Percentiles rank a stretch among this genome's conserved stretches.
Evolutionary conservation across 75 land plant genomes (phyloP).

Genomic region (Pseudotsuga menziesii): DNA sequence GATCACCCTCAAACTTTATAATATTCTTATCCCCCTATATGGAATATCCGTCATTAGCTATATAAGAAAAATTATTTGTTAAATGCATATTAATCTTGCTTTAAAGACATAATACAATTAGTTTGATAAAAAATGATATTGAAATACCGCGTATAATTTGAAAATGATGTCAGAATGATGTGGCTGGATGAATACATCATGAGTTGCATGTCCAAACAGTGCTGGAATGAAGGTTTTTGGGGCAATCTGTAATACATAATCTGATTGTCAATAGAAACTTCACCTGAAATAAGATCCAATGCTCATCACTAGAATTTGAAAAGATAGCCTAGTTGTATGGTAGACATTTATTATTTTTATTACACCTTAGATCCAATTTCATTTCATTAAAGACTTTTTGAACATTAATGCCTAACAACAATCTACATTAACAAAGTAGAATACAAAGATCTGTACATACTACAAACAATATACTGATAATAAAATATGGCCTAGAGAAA

Average conservation of each 20-base stretch:
- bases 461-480: not conserved
- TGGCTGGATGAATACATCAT: conserved; percentile 69
- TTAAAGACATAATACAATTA: not conserved
- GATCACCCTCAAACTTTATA: conserved; percentile 95
- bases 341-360: too few relatives aligned
- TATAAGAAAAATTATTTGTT: not conserved
- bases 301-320: not conserved
- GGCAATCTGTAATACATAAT: conserved; percentile 44
- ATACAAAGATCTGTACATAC: too few relatives aligned
- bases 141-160: conserved; percentile 58
- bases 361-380: too few relatives aligned
- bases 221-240: conserved; percentile 80
- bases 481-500: not conserved
- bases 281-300: not conserved
- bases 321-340: not conserved
- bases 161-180: conserved; percentile 69
- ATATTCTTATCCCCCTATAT: conserved; percentile 94
- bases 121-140: not conserved
- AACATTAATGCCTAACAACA: too few relatives aligned
- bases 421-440: too few relatives aligned
- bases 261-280: not conserved
- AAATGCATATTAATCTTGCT: not conserved
- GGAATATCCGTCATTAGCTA: conserved; percentile 2
- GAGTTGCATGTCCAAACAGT: conserved; percentile 79
- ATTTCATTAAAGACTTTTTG: too few relatives aligned